Evolutionary conservation across 768 basidiomycete species (phyloP).

Genomic region (Neoboletus subvelutipes): DNA sequence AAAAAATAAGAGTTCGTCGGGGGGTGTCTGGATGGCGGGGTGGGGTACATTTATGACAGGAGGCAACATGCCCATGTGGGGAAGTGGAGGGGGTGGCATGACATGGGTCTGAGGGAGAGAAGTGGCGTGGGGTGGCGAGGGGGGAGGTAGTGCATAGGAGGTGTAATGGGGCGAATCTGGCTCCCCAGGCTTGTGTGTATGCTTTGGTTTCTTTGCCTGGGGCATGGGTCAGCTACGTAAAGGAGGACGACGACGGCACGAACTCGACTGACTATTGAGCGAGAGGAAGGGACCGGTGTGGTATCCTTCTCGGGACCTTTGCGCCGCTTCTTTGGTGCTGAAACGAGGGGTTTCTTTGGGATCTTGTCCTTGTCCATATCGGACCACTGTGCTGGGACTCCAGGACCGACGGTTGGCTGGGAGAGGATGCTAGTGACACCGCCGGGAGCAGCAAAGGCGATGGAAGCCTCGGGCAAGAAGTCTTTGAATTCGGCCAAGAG

Average conservation of each 20-base stretch:
- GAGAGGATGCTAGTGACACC: conserved; percentile 50
- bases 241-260: conserved; percentile 20
- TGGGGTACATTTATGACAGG: conserved; percentile 27
- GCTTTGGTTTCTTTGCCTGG: conserved; percentile 64
- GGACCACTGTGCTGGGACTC: conserved; percentile 40
- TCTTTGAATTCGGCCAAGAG: conserved; percentile 79
- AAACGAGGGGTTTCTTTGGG: conserved; percentile 43
- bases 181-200: conserved; percentile 60
- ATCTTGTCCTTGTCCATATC: conserved; percentile 40
- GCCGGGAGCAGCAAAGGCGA: conserved; percentile 40
- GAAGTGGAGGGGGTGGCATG: conserved; percentile 30
- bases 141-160: conserved; percentile 45
- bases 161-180: conserved; percentile 46
- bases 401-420: conserved; percentile 41
- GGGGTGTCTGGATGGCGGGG: conserved; percentile 38
- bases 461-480: conserved; percentile 69
- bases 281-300: conserved; percentile 55
- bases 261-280: conserved; percentile 49
- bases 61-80: conserved; percentile 29
- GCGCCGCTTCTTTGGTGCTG: conserved; percentile 57
- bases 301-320: conserved; percentile 66
- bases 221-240: conserved; percentile 1
- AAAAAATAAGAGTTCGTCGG: conserved; percentile 89
- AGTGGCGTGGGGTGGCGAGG: conserved; percentile 32
- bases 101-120: conserved; percentile 24